Conservation (phyloP, 2,329 filamentous ascomycete genomes). For the Pyricularia sp. region DNA sequence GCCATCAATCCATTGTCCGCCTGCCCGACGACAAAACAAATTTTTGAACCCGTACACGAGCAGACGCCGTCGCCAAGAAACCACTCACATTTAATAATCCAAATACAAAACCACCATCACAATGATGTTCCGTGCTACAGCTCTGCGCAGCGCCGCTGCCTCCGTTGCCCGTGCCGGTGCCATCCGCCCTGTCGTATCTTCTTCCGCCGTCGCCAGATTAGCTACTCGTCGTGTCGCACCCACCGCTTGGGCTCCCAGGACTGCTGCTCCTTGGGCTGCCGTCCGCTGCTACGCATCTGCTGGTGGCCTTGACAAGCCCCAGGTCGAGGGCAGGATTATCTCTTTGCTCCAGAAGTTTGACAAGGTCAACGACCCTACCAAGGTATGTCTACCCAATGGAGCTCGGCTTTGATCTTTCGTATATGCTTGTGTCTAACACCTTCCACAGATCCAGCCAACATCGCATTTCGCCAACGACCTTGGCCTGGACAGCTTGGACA, state of each 20-base stretch:
- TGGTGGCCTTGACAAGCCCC: conserved; percentile 47
- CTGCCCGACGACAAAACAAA: conserved; percentile 12
- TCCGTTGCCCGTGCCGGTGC: conserved; percentile 50
- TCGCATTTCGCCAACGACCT: conserved; percentile 51
- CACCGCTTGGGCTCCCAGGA: conserved; percentile 39
- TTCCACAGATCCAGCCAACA: conserved; percentile 57
- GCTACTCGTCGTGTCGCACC: conserved; percentile 35
- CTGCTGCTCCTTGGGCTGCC: conserved; percentile 46
- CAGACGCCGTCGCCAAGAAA: background rate
- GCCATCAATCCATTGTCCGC: background rate
- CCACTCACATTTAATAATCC: background rate
- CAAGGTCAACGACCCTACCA: conserved; percentile 64
- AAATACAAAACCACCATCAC: background rate
- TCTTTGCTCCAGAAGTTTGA: conserved; percentile 92
- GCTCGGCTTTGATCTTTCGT: background rate
- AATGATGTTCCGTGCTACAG: conserved; percentile 79
- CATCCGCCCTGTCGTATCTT: conserved; percentile 41
- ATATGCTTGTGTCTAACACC: background rate
- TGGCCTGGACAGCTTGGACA: conserved; percentile 25
- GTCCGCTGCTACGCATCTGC: conserved; percentile 79
- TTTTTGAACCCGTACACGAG: background rate
- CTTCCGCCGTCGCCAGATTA: conserved; percentile 44
- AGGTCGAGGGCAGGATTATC: conserved; percentile 86
- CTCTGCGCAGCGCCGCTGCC: conserved; percentile 42
- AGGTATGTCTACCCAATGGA: conserved; percentile 34